Percentiles rank a stretch among this genome's conserved stretches.
phyloP scores from a whole-genome alignment of 148 eudicot species.

The Mesembryanthemum crystallinum region DNA sequence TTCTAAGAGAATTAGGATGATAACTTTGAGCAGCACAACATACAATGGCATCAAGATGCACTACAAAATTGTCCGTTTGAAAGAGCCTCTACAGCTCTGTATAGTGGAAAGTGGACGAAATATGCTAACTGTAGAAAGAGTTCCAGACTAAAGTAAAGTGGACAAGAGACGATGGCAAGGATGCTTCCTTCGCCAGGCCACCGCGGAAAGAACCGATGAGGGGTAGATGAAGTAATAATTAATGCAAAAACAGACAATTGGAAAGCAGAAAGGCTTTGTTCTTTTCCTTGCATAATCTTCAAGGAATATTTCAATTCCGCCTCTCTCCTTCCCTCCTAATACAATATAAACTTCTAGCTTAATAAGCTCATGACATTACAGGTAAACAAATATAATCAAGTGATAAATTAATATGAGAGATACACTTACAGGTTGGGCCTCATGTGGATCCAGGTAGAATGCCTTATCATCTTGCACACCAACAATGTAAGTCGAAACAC shows the following conservation, averaged over 20 bases:
- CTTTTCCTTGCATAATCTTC: neutral
- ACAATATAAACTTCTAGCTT: neutral
- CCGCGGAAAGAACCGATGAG: too few species aligned
- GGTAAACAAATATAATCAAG: neutral
- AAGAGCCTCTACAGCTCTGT: too few species aligned
- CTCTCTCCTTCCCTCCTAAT: neutral
- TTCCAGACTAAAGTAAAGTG: neutral
- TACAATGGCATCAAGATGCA: too few species aligned
- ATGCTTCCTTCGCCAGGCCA: too few species aligned
- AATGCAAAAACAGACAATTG: too few species aligned
- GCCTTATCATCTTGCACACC: slow-evolving; percentile 92
- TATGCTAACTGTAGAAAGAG: too few species aligned
- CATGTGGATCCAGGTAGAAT: slow-evolving; percentile 96
- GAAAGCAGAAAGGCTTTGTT: too few species aligned
- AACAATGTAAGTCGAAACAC: slow-evolving; percentile 90
- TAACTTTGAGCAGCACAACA: too few species aligned
- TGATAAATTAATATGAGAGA: neutral
- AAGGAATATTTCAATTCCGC: neutral
- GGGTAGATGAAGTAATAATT: too few species aligned
- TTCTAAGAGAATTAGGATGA: too few species aligned
- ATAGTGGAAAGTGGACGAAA: too few species aligned
- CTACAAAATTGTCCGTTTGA: too few species aligned
- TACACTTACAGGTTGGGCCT: slow-evolving; percentile 67
- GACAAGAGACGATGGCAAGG: neutral
- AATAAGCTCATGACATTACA: slow-evolving; percentile 1